These are phyloP conservation scores for Phytophthora fragariae DNA, from an alignment of 352 stramenopile genomes.

Conservation along the genomic window DNA sequence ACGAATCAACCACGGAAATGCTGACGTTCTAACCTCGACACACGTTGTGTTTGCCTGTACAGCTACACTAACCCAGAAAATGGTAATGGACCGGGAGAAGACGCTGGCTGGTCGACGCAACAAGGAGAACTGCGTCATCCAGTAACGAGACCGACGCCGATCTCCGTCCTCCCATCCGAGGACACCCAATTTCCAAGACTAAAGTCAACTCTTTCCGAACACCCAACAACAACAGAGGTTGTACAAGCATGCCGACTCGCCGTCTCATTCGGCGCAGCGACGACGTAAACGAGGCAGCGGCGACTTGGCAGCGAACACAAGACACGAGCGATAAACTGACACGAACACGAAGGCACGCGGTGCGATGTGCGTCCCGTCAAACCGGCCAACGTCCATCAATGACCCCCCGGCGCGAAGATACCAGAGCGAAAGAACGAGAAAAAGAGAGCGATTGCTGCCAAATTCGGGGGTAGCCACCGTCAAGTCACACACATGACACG, in stretches of 20 bases:
- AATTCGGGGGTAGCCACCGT: constrained; percentile 10
- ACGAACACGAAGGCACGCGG: constrained; percentile 2
- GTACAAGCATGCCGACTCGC: constrained; percentile 46
- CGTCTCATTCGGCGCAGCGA: constrained; percentile 32
- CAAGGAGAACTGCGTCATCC: constrained; percentile 87
- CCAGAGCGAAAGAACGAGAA: background rate
- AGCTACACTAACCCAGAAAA: constrained; percentile 83
- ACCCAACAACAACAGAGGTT: constrained; percentile 48
- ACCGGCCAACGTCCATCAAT: background rate
- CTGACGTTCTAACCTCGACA: constrained; percentile 9
- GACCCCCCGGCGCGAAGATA: background rate
- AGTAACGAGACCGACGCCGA: constrained; percentile 37
- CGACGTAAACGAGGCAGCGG: constrained; percentile 20
- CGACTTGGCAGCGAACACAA: constrained; percentile 36
- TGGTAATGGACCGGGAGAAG: constrained; percentile 83
- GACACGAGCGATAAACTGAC: constrained; percentile 17
- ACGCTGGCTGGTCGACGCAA: constrained; percentile 70
- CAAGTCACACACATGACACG: constrained; percentile 1
- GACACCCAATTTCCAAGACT: constrained; percentile 23
- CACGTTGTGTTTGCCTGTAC: constrained; percentile 20
- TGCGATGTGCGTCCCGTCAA: background rate
- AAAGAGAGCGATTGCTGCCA: constrained; percentile 12
- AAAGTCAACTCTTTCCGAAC: constrained; percentile 50
- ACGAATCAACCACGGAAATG: background rate
- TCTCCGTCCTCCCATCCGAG: constrained; percentile 2